phyloP scores from a whole-genome alignment of 2,329 filamentous ascomycete species.

The Coniochaeta hoffmannii region DNA sequence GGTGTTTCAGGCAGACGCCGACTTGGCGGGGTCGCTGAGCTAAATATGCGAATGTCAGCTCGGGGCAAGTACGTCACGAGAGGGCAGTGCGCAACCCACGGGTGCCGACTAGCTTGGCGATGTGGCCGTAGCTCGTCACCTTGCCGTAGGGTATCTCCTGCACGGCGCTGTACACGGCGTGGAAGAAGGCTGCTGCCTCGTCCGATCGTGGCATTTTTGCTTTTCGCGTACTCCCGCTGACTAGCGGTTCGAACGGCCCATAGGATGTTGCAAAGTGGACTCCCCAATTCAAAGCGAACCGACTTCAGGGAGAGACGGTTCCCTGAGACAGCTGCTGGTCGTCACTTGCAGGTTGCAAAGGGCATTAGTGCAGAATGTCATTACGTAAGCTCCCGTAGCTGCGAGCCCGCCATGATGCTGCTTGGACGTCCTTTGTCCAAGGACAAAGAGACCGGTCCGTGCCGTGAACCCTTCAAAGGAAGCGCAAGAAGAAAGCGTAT shows the following conservation, averaged over 20 bases:
- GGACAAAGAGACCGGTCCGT: not conserved
- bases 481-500: too few relatives aligned
- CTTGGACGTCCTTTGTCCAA: not conserved
- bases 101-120: conserved; percentile 63
- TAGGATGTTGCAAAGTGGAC: too few relatives aligned
- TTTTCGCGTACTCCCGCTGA: too few relatives aligned
- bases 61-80: not conserved
- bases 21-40: conserved; percentile 76
- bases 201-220: conserved; percentile 59
- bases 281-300: too few relatives aligned
- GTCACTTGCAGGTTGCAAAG: too few relatives aligned
- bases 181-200: conserved; percentile 67
- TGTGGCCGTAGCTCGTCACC: conserved; percentile 84
- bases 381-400: not conserved
- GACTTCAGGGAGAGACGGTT: too few relatives aligned
- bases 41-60: conserved; percentile 20
- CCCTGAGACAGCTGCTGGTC: too few relatives aligned
- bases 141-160: conserved; percentile 77
- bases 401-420: not conserved
- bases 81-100: conserved; percentile 40
- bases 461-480: not conserved
- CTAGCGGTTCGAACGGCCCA: too few relatives aligned
- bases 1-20: conserved; percentile 81
- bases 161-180: conserved; percentile 73
- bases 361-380: too few relatives aligned